Base-by-base conservation (phyloP, 192 early-diverging fungal genomes). In the Rhizophagus clarus region DNA sequence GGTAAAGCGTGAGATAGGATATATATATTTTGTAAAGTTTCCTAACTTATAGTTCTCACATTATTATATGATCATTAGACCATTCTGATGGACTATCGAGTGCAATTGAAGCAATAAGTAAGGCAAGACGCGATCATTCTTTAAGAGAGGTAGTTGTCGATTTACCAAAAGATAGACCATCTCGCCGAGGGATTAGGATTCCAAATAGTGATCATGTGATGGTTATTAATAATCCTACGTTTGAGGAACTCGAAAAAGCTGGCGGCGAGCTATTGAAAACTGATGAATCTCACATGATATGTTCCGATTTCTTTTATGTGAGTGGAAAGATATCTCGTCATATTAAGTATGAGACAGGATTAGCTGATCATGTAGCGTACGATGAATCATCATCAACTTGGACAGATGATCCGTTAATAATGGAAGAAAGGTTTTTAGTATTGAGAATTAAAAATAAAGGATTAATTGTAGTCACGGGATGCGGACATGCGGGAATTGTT, bases 351-450 rank as follows among this genome's bases (percentile, higher is more conserved):
- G 83, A 84, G 74, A 84, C 83, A 2, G 83, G 83, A 1, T 45
- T 84, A n/a, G 74, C 77, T 15, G 81, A 81, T 60, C 83, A 84
- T 17, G 72, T 71, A 14, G 77, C 77, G 11, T 84, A 81, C 80
- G 76, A 74, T 1, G 47, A 72, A 1, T 24, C 66, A 8, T 47
- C 10, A 3, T 60, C 62, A 7, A 34, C 72, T 12, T 84, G 83
- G 83, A 9, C 9, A 6, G 31, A 60, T 4, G 83, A 84, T 17
- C 77, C 77, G 1, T 80, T 81, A 63, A 84, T 84, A 61, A 81
- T 81, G 77, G 83, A 84, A 47, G 83, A 84, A 32, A 77, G 83
- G 0, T 84, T 81, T 51, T 51, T 84, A 49, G 80, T 81, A 12
- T 79, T 80, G 8, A 81, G 72, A 12, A 81, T 84, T 15, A 75